These are phyloP conservation scores for Coemansia sp. DNA, from an alignment of 192 early-diverging fungal genomes.

Conservation along the genomic window DNA sequence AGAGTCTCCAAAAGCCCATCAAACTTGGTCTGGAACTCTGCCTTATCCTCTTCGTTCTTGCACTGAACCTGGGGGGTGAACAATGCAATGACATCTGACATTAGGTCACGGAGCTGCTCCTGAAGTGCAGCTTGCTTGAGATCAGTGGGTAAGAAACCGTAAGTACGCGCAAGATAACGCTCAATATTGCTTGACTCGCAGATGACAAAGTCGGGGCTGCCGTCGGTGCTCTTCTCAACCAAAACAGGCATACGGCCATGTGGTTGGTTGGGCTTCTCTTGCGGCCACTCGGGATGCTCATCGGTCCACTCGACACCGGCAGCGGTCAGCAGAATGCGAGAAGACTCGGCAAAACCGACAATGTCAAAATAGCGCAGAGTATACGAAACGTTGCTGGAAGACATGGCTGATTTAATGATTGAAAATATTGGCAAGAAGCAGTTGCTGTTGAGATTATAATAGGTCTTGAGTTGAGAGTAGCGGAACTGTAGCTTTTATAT, in stretches of 20 bases:
- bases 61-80: neutral
- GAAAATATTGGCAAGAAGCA: too few relatives aligned
- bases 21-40: neutral
- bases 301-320: conserved; percentile 41
- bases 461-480: too few relatives aligned
- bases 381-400: conserved; percentile 1
- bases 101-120: conserved; percentile 19
- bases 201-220: conserved; percentile 9
- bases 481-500: too few relatives aligned
- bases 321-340: conserved; percentile 36
- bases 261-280: conserved; percentile 25
- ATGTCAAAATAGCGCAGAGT: conserved; percentile 31
- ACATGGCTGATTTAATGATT: too few relatives aligned
- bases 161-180: conserved; percentile 55
- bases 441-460: too few relatives aligned
- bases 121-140: conserved; percentile 34
- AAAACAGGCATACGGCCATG: conserved; percentile 35
- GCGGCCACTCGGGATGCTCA: conserved; percentile 26
- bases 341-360: conserved; percentile 21
- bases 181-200: conserved; percentile 54
- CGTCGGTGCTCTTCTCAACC: conserved; percentile 24
- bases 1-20: conserved; percentile 18
- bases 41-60: conserved; percentile 11
- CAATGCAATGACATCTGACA: conserved; percentile 7
- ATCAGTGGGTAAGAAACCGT: conserved; percentile 35